Base-by-base conservation (phyloP, 352 stramenopile genomes). In the Phytophthora tubulina region DNA sequence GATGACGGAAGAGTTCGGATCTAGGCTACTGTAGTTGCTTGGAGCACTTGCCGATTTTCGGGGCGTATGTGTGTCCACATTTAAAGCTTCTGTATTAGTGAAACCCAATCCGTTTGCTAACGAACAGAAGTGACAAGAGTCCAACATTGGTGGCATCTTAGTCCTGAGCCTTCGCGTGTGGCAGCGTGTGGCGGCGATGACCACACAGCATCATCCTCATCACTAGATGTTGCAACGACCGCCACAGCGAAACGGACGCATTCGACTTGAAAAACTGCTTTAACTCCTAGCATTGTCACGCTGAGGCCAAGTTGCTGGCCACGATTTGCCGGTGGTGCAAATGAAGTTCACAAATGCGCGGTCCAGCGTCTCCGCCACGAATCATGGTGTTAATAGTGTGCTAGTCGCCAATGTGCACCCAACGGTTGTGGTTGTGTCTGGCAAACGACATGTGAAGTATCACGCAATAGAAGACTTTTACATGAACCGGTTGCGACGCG, bases 321-420 rank as follows among this genome's bases (percentile, higher is more conserved):
- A 57, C 50, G 27, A 10, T 63, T 62, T 63, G 21, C 32, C 42
- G 52, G 42, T 64, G 62, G 17, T 51, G 36, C 32, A 51, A 2
- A 36, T 33, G 48, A 51, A 32, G 59, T 11, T 30, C 17, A n/a
- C 54, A 33, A 7, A 39, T 39, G 31, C 21, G 21, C 14, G 17
- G 42, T 63, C 30, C 63, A 64, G 63, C 21, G 38, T 11, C 21
- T 51, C 53, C 44, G 44, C 27, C 53, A 14, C 38, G 53, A 70
- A 58, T 70, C 38, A 68, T 58, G 36, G 30, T 10, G 32, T 6
- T 21, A 44, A 7, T 53, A 30, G 44, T 30, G 31, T 48, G 41
- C n/a, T 50, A 48, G 35, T 42, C 39, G 27, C 17, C 44, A 64
- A 31, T 27, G 38, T 27, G 13, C 64, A 69, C 58, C 66, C 66